Evolutionary conservation across 768 basidiomycete genomes (phyloP).

Genomic region (Tulasnella calospora): DNA sequence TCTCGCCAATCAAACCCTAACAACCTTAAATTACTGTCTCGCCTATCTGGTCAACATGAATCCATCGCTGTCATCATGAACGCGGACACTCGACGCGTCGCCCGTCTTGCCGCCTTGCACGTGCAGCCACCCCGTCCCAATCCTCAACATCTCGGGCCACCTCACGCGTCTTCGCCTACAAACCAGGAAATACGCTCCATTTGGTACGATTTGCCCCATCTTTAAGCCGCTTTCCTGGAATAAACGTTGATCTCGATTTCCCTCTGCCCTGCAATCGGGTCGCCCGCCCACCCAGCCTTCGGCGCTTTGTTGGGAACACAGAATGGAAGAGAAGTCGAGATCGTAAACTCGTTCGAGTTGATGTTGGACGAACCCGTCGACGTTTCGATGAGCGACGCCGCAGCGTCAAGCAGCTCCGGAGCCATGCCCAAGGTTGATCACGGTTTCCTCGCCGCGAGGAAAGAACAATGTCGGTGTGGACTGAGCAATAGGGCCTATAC

Average conservation of each 20-base stretch:
- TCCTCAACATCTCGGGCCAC: slow-evolving; percentile 96
- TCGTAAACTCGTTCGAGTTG: slow-evolving; percentile 94
- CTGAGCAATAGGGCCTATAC: neutral
- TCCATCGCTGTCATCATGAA: neutral
- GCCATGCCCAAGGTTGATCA: slow-evolving; percentile 62
- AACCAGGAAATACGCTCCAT: slow-evolving; percentile 53
- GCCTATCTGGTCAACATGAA: neutral
- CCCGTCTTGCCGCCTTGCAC: slow-evolving; percentile 21
- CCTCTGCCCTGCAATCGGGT: neutral
- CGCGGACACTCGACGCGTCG: neutral
- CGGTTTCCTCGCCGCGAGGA: slow-evolving; percentile 72
- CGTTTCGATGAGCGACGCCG: neutral
- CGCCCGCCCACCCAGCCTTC: slow-evolving; percentile 51
- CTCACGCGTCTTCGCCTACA: slow-evolving; percentile 79
- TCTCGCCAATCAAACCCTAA: neutral
- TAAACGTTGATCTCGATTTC: neutral
- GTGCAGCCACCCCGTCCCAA: slow-evolving; percentile 86
- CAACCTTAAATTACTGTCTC: no score
- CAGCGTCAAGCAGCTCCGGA: slow-evolving; percentile 39
- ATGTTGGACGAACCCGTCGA: slow-evolving; percentile 41
- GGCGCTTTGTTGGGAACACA: slow-evolving; percentile 92
- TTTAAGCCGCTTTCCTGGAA: neutral
- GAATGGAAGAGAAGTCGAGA: slow-evolving; percentile 90
- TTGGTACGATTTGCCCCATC: slow-evolving; percentile 48
- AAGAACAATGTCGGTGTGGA: slow-evolving; percentile 52